Percentiles rank a stretch among this genome's conserved stretches.
These are phyloP conservation scores for Leishmania lainsoni DNA, from an alignment of 208 protist genomes.

Conservation along the genomic window DNA sequence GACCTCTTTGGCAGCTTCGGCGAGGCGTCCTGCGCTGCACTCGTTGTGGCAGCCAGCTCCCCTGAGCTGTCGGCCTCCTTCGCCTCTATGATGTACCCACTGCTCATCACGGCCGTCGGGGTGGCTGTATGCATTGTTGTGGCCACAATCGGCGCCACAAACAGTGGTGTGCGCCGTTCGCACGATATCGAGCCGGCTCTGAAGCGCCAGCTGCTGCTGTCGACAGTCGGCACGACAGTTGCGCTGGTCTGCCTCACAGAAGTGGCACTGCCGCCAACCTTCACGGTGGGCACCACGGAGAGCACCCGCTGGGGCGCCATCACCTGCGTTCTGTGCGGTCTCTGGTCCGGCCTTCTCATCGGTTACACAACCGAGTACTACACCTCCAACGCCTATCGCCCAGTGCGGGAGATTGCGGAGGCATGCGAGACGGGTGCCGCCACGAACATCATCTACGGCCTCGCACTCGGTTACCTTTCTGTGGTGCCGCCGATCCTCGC, in stretches of 20 bases:
- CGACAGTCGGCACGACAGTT: conserved; percentile 72
- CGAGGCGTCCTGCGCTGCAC: conserved; percentile 94
- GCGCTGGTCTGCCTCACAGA: conserved; percentile 62
- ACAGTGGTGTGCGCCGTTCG: conserved; percentile 48
- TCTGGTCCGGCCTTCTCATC: conserved; percentile 89
- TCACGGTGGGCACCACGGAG: conserved; percentile 42
- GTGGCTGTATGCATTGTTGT: conserved; percentile 81
- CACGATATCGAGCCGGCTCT: conserved; percentile 79
- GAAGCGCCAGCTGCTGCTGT: conserved; percentile 81
- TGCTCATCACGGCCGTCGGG: conserved; percentile 83
- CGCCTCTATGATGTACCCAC: conserved; percentile 89
- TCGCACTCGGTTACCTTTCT: conserved; percentile 94
- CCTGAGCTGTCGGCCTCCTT: conserved; percentile 63
- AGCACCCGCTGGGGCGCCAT: conserved; percentile 67
- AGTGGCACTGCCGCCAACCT: conserved; percentile 58
- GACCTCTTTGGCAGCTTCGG: conserved; percentile 97
- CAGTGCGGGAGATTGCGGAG: conserved; percentile 82
- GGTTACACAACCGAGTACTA: conserved; percentile 94
- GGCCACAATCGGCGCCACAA: conserved; percentile 63
- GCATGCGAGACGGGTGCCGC: conserved; percentile 87
- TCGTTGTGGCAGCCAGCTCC: conserved; percentile 76
- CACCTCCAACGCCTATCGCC: conserved; percentile 89
- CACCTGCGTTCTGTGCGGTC: conserved; percentile 75
- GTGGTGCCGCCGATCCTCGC: conserved; percentile 89
- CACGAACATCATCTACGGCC: conserved; percentile 94